These are phyloP conservation scores for Beta lomatogona DNA, from an alignment of 179 eudicot genomes.

Conservation along the genomic window DNA sequence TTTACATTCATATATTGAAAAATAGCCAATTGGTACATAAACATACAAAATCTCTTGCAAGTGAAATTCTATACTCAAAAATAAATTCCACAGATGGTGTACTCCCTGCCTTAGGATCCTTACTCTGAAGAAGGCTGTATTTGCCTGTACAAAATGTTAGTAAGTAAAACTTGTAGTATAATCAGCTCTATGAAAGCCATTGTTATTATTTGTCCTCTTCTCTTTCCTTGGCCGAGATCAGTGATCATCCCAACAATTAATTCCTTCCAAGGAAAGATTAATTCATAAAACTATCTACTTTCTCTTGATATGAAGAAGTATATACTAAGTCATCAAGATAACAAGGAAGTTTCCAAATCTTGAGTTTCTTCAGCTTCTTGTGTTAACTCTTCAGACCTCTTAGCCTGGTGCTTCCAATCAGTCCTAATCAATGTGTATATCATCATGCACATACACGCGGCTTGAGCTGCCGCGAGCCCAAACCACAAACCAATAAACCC, in stretches of 20 bases:
- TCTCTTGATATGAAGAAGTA: background rate
- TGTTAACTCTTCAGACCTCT: slow-evolving; percentile 75
- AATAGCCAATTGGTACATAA: background rate
- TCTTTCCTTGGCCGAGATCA: background rate
- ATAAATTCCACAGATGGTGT: slow-evolving; percentile 2
- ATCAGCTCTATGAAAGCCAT: slow-evolving; percentile 18
- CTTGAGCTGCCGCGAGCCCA: slow-evolving; percentile 73
- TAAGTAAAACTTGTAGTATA: background rate
- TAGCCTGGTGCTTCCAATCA: slow-evolving; percentile 72
- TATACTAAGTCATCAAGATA: slow-evolving; percentile 29
- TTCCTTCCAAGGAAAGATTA: background rate
- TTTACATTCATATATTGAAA: background rate
- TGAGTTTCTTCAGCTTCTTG: slow-evolving; percentile 42
- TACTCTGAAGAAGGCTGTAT: slow-evolving; percentile 28
- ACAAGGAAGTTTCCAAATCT: slow-evolving; percentile 52
- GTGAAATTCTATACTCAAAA: background rate
- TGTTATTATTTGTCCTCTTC: slow-evolving; percentile 14
- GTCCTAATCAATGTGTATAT: slow-evolving; percentile 49
- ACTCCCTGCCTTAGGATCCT: background rate
- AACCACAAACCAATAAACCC: slow-evolving; percentile 78
- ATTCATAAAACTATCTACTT: slow-evolving; percentile 6
- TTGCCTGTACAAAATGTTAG: slow-evolving; percentile 32
- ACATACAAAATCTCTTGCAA: background rate
- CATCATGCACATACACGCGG: slow-evolving; percentile 67
- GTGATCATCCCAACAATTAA: background rate